Evolutionary conservation across 2,329 filamentous ascomycete species (phyloP), one percentile per base, ranked within the genome.

Genomic region (Chaetothyriales sp.): DNA sequence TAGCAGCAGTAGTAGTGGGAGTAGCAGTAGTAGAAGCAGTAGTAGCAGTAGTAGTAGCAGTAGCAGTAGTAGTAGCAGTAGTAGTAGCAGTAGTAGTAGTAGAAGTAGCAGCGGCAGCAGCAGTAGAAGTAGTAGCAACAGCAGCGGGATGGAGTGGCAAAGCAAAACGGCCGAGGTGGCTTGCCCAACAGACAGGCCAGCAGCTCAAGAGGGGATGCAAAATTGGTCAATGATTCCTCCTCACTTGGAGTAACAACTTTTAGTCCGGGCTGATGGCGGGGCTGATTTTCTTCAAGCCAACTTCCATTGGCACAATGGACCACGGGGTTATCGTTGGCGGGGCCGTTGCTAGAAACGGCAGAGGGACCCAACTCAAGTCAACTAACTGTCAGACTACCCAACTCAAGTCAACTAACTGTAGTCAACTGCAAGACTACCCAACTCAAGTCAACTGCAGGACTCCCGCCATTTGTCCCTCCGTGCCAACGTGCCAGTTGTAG

Each of bases 401-500:
- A 44, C 15, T n/a, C 15, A n/a, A 19, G 40, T 7, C 40, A 44
- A 4, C 15, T 44, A 19, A 44, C 15, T n/a, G 3, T 3, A 19
- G 40, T 7, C 40, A 44, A 4, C 15, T 44, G 2, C 40, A 44
- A n/a, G 18, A n/a, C 18, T 44, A 3, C 18, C 40, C 40, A 19
- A 44, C 15, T n/a, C 15, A n/a, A 19, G 40, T 7, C 40, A 44
- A 4, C 15, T 44, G 2, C 40, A 44, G 5, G 18, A n/a, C 18
- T 44, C 40, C 18, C 40, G 18, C 15, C 15, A 44, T 15, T 18
- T 18, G 2, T 46, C 44, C 44, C 19, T 46, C 44, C 5, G n/a
- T 22, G 4, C 29, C 29, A 18, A 56, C 53, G 18, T 18, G 52
- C 54, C 54, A 58, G 7, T 44, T 43, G 18, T 57, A 54, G 19